Conservation (phyloP, 1,284 basidiomycete species). For the Cutaneotrichosporon sp. region DNA sequence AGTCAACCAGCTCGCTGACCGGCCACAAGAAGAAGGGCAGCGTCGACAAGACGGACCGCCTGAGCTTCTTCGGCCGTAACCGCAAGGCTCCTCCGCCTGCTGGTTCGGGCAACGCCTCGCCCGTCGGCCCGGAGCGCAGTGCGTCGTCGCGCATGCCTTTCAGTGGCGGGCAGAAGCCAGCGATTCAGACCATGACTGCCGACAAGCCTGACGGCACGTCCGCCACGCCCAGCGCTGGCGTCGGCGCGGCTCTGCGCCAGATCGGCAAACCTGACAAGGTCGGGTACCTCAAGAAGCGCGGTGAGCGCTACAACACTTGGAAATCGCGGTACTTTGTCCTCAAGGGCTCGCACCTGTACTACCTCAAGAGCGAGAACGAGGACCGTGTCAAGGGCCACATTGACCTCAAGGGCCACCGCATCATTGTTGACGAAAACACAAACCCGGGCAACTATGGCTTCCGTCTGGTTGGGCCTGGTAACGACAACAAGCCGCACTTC, state of each 20-base stretch:
- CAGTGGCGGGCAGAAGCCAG: constrained; percentile 14
- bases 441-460: constrained; percentile 94
- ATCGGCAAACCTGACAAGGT: constrained; percentile 83
- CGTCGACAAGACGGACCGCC: constrained; percentile 51
- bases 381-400: constrained; percentile 94
- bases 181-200: constrained; percentile 21
- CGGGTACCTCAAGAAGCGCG: constrained; percentile 95
- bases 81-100: constrained; percentile 74
- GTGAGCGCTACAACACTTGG: constrained; percentile 91
- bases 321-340: constrained; percentile 91
- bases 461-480: constrained; percentile 78
- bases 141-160: constrained; percentile 33
- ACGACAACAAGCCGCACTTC: constrained; percentile 76
- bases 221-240: neutral
- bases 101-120: constrained; percentile 22
- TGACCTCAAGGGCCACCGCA: constrained; percentile 87
- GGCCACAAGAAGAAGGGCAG: constrained; percentile 51
- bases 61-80: constrained; percentile 69
- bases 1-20: constrained; percentile 43
- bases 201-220: constrained; percentile 37
- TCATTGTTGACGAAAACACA: constrained; percentile 87
- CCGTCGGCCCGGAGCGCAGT: constrained; percentile 21
- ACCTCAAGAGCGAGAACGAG: constrained; percentile 73
- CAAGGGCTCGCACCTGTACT: constrained; percentile 87
- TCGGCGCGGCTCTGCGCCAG: constrained; percentile 67